These are phyloP conservation scores for Rhizopogon vulgaris DNA, from an alignment of 768 basidiomycete genomes.

Conservation along the genomic window DNA sequence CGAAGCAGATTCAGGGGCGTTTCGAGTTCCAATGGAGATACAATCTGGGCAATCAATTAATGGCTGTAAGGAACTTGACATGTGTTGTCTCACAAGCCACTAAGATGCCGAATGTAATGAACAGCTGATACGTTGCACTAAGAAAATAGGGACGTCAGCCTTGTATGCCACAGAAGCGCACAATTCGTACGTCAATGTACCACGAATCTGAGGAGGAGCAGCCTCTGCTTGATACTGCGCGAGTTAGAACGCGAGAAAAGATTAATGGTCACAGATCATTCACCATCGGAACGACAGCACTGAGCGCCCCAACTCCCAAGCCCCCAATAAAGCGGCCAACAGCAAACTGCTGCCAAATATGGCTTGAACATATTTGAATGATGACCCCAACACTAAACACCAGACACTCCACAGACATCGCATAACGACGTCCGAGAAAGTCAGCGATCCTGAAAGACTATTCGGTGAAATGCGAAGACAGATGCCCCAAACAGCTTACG, in stretches of 20 bases:
- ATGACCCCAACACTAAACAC: conserved; percentile 58
- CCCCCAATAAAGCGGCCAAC: conserved; percentile 63
- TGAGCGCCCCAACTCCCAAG: conserved; percentile 61
- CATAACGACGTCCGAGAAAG: conserved; percentile 55
- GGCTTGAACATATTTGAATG: conserved; percentile 45
- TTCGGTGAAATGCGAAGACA: not conserved
- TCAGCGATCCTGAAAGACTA: conserved; percentile 46
- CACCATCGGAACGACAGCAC: conserved; percentile 62
- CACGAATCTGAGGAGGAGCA: conserved; percentile 65
- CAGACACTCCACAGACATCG: conserved; percentile 56
- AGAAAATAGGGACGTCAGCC: not conserved
- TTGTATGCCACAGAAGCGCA: not conserved
- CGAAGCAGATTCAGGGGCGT: conserved; percentile 37
- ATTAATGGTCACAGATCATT: conserved; percentile 1
- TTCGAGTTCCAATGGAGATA: conserved; percentile 63
- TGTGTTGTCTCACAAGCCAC: conserved; percentile 44
- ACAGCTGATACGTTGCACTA: conserved; percentile 49
- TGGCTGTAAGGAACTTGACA: conserved; percentile 3
- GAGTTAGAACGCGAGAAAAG: conserved; percentile 3
- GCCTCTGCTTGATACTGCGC: conserved; percentile 63
- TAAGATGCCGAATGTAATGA: conserved; percentile 68
- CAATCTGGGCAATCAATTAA: conserved; percentile 34
- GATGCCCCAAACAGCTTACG: conserved; percentile 32
- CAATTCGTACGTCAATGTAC: conserved; percentile 42
- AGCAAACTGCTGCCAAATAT: conserved; percentile 61